Base-by-base conservation (phyloP, 1,139 yeast species). In the Suhomyces maxii region DNA sequence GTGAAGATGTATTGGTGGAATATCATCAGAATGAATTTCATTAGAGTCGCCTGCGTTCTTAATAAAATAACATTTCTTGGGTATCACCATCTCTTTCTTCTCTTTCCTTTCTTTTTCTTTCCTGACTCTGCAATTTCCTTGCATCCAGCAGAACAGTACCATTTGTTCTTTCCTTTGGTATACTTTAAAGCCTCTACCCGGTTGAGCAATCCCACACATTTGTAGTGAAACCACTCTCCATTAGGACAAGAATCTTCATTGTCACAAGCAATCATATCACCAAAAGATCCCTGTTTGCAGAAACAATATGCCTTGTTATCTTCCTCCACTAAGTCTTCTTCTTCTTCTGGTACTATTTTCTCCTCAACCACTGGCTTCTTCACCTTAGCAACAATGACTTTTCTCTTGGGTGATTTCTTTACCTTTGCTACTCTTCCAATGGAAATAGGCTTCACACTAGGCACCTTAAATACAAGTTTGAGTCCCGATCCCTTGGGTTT, bases 221-320 rank as follows among this genome's bases (percentile, higher is more conserved):
- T 74, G 56, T 73, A 75, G 50, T 75, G 80, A 45, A 75, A 75
- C 80, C 80, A 75, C 43, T 73, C 79, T 3, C 80, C 80, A 50
- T 74, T 73, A 14, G 73, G 71, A 56, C 80, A 75, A 5, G 66
- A 55, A 1, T 53, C 58, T 44, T 64, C 69, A 50, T 73, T 70
- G 50, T 75, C 80, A 54, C 80, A 75, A 0, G 73, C 78, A 38
- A 75, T 74, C 80, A 75, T 75, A 49, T 69, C 69, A 2, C 80
- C 80, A 49, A 68, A 68, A 0, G 80, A 73, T 0, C 69, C 71
- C 52, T 72, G 79, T 26, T 65, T 63, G 54, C 80, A 75, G 59
- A 74, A 72, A 50, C 80, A 75, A 51, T 73, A 75, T 25, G 52
- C 46, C 14, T 57, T 58, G 5, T 53, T 57, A 35, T 62, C 71